phyloP scores from a whole-genome alignment of 768 basidiomycete species.

The Serendipita sp. region DNA sequence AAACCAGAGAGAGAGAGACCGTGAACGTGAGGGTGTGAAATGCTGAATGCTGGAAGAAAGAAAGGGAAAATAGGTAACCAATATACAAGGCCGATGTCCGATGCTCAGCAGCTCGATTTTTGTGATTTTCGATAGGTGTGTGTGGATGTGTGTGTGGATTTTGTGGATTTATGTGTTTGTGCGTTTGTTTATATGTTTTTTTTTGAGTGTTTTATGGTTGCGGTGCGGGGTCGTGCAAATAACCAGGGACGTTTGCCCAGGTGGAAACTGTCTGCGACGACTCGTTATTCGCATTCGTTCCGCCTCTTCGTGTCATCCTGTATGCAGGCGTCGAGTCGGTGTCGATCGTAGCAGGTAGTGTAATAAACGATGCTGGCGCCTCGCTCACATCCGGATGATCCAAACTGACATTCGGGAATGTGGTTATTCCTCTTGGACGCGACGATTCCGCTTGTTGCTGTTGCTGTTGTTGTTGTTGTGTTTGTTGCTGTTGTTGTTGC shows the following conservation, averaged over 20 bases:
- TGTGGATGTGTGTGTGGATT: no score
- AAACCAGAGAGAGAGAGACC: not conserved
- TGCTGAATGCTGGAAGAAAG: not conserved
- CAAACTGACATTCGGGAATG: not conserved
- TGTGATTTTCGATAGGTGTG: not conserved
- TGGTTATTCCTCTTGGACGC: not conserved
- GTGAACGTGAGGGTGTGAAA: not conserved
- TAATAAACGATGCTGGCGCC: constrained; percentile 52
- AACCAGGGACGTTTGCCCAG: not conserved
- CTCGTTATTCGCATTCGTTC: not conserved
- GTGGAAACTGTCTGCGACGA: not conserved
- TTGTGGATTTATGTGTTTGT: no score
- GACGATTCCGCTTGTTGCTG: not conserved
- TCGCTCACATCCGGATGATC: constrained; percentile 47
- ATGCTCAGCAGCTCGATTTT: no score
- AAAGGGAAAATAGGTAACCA: not conserved
- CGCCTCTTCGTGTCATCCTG: not conserved
- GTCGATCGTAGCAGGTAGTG: constrained; percentile 42
- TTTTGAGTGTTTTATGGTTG: not conserved
- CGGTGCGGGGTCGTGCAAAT: not conserved
- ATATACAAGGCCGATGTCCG: not conserved
- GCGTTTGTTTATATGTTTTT: no score
- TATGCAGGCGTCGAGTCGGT: not conserved
- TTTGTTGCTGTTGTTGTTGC: not conserved
- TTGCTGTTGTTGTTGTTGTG: not conserved